phyloP scores from a whole-genome alignment of 2,329 filamentous ascomycete species.

The Colletotrichum sp. region DNA sequence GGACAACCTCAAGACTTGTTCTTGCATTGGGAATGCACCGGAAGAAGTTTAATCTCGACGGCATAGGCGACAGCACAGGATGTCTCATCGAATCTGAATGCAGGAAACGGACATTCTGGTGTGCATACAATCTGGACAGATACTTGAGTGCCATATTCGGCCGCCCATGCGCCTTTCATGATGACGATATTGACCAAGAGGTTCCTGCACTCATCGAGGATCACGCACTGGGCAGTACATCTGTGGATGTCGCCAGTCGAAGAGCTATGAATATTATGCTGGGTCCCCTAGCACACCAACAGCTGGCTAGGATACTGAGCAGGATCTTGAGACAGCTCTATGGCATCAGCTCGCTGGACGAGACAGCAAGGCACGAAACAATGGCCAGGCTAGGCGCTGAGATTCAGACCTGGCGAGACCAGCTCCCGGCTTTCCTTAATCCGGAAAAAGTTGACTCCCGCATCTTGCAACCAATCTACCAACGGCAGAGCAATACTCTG shows the following conservation, averaged over 20 bases:
- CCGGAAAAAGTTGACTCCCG: not conserved
- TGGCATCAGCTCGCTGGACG: not conserved
- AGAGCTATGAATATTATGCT: slow-evolving; percentile 23
- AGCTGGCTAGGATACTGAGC: not conserved
- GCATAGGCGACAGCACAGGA: slow-evolving; percentile 30
- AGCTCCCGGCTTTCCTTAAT: not conserved
- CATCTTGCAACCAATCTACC: slow-evolving; percentile 38
- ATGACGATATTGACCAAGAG: slow-evolving; percentile 69
- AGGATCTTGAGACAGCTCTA: not conserved
- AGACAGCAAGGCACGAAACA: not conserved
- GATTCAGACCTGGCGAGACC: not conserved
- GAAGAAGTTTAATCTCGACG: not conserved
- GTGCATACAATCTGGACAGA: slow-evolving; percentile 66
- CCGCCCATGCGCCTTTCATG: slow-evolving; percentile 64
- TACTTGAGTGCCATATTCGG: slow-evolving; percentile 68
- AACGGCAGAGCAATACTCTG: slow-evolving; percentile 43
- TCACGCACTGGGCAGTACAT: slow-evolving; percentile 5
- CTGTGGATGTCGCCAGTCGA: not conserved
- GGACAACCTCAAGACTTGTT: slow-evolving; percentile 40
- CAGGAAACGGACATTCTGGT: slow-evolving; percentile 61
- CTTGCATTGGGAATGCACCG: slow-evolving; percentile 43
- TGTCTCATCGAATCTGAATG: slow-evolving; percentile 34
- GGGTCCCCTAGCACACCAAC: slow-evolving; percentile 38
- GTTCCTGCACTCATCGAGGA: slow-evolving; percentile 61
- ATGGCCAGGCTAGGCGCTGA: slow-evolving; percentile 24